Conservation (phyloP, 2,329 filamentous ascomycete species). For the Pseudogymnoascus sp. region DNA sequence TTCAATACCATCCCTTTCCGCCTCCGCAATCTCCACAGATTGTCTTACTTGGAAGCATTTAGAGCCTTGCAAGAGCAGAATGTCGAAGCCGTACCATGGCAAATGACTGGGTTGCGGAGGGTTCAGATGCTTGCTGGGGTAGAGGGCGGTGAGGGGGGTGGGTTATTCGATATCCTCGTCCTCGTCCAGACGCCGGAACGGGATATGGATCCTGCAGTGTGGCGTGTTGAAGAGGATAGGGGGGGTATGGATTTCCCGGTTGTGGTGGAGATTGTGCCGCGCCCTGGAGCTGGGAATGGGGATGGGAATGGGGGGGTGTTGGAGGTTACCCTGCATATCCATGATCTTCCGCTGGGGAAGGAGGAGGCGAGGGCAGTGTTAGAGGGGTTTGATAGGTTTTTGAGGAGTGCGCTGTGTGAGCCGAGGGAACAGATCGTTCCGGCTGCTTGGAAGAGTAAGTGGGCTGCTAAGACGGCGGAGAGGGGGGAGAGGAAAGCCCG, state of each 20-base stretch:
- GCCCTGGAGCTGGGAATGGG: constrained; percentile 35
- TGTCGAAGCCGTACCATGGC: constrained; percentile 52
- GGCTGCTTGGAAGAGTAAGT: constrained; percentile 16
- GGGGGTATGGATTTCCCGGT: constrained; percentile 68
- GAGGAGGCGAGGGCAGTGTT: constrained; percentile 18
- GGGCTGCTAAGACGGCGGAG: constrained; percentile 13
- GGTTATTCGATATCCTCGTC: constrained; percentile 70
- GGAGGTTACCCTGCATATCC: constrained; percentile 53
- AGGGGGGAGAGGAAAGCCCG: not conserved
- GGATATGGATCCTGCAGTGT: constrained; percentile 45
- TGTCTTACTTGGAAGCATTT: constrained; percentile 26
- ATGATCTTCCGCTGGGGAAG: constrained; percentile 33
- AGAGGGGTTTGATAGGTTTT: constrained; percentile 18
- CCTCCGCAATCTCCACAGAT: constrained; percentile 48
- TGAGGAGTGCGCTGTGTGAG: constrained; percentile 20
- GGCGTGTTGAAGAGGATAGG: constrained; percentile 47
- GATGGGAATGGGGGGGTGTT: constrained; percentile 29
- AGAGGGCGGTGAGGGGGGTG: constrained; percentile 36
- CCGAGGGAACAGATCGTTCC: constrained; percentile 24
- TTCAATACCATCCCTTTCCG: constrained; percentile 83
- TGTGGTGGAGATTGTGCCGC: constrained; percentile 64
- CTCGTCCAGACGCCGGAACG: constrained; percentile 62
- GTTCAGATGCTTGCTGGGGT: constrained; percentile 49
- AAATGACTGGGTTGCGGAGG: constrained; percentile 65
- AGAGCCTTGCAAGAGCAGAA: constrained; percentile 38